These are phyloP conservation scores for Gynochthodes officinalis DNA, from an alignment of 257 asterid genomes.

Conservation along the genomic window DNA sequence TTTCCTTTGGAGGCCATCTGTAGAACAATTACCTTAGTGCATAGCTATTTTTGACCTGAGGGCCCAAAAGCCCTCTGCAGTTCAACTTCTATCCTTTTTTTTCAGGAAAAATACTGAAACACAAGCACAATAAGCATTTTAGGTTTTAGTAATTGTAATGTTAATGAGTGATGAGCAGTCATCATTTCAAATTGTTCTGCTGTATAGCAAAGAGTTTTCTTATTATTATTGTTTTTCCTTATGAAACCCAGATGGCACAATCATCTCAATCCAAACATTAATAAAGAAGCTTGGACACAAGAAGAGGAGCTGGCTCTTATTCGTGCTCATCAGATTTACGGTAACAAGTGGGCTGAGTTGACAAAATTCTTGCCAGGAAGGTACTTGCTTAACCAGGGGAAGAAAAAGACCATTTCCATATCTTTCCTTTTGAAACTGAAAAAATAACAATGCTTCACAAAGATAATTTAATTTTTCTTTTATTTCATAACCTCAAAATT, in stretches of 20 bases:
- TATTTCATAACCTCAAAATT: slow-evolving; percentile 13
- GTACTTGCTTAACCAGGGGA: slow-evolving; percentile 34
- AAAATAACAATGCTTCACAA: slow-evolving; percentile 10
- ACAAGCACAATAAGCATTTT: neutral
- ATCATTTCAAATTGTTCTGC: neutral
- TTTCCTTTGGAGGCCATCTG: neutral
- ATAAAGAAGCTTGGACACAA: slow-evolving; percentile 94
- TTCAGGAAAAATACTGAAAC: neutral
- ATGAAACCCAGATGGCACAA: slow-evolving; percentile 73
- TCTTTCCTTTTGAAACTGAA: slow-evolving; percentile 3
- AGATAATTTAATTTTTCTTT: slow-evolving; percentile 12
- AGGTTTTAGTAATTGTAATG: neutral
- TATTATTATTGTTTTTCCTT: slow-evolving; percentile 5
- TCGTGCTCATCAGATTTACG: slow-evolving; percentile 78
- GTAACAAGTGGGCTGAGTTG: slow-evolving; percentile 99
- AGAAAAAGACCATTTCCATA: slow-evolving; percentile 22
- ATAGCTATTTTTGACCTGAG: neutral
- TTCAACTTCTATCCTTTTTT: neutral
- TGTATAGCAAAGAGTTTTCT: neutral
- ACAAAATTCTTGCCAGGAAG: slow-evolving; percentile 89
- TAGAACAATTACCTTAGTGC: neutral
- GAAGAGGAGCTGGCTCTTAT: slow-evolving; percentile 86
- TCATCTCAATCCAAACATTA: slow-evolving; percentile 90
- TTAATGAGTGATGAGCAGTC: neutral
- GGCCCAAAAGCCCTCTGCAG: neutral